Evolutionary conservation across 495 filamentous ascomycete species (phyloP).

Genomic region (Hypoxylon perforatum): DNA sequence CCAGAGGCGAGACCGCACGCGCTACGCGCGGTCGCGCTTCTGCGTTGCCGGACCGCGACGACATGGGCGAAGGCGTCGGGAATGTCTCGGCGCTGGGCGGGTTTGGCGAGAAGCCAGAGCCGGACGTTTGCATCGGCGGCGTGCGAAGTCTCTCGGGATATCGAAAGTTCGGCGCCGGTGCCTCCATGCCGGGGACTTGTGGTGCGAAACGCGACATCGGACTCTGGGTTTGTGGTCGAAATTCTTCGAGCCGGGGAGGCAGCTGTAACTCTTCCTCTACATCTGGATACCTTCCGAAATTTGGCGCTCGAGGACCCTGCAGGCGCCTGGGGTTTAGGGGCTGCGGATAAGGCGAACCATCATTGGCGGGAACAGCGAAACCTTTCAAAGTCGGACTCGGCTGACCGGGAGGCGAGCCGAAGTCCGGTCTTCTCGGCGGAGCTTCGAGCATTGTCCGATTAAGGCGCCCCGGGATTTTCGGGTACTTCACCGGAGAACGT

Average conservation of each 20-base stretch:
- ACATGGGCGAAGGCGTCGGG: conserved; percentile 30
- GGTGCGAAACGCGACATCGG: conserved; percentile 24
- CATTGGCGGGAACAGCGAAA: conserved; percentile 15
- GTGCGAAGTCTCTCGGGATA: conserved; percentile 29
- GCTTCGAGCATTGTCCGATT: conserved; percentile 41
- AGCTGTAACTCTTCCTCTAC: background rate
- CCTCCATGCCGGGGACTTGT: conserved; percentile 7
- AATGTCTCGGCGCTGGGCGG: conserved; percentile 29
- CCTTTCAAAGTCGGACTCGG: conserved; percentile 47
- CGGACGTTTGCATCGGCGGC: conserved; percentile 29
- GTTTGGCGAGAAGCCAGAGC: conserved; percentile 35
- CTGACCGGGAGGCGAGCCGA: conserved; percentile 45
- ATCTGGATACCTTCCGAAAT: background rate
- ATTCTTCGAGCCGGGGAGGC: conserved; percentile 11
- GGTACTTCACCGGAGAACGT: conserved; percentile 55
- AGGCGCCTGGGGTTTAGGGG: conserved; percentile 37
- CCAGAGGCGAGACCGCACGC: conserved; percentile 33
- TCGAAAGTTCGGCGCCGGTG: background rate
- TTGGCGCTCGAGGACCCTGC: conserved; percentile 1
- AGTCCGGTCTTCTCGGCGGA: conserved; percentile 48
- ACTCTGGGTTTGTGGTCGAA: conserved; percentile 7
- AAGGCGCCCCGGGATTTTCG: conserved; percentile 50
- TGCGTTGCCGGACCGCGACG: conserved; percentile 16
- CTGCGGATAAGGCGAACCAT: conserved; percentile 35
- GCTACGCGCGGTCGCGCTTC: conserved; percentile 17